Percentiles rank a stretch among this genome's conserved stretches.
phyloP scores from a whole-genome alignment of 176 grass and related monocot species.

The Areca catechu region DNA sequence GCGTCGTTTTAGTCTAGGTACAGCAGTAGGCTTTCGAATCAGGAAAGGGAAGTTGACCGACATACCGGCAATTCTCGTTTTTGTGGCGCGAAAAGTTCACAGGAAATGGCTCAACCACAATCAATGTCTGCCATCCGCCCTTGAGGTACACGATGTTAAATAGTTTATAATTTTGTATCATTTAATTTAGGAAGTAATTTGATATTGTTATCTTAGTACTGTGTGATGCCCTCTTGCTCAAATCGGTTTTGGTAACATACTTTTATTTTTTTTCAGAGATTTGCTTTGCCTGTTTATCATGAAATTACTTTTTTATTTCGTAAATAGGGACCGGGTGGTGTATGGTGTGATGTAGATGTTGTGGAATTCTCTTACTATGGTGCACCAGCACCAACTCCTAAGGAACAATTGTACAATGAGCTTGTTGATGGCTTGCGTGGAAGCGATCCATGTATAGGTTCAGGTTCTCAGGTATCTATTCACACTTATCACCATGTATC shows the following conservation, averaged over 20 bases:
- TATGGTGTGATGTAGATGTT: slow-evolving; percentile 99
- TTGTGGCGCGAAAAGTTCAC: slow-evolving; percentile 90
- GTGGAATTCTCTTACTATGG: slow-evolving; percentile 98
- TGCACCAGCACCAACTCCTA: slow-evolving; percentile 76
- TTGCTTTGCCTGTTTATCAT: too few relatives aligned
- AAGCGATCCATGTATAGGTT: slow-evolving; percentile 85
- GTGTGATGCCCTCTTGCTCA: too few relatives aligned
- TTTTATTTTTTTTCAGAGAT: too few relatives aligned
- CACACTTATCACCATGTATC: neutral
- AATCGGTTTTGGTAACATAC: too few relatives aligned
- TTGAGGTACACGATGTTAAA: slow-evolving; percentile 39
- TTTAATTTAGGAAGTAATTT: too few relatives aligned
- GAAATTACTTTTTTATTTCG: slow-evolving; percentile 26
- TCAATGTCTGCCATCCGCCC: slow-evolving; percentile 77
- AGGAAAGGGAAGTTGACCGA: slow-evolving; percentile 72
- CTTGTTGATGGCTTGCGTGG: slow-evolving; percentile 83
- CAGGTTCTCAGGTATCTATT: slow-evolving; percentile 78
- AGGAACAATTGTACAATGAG: slow-evolving; percentile 79
- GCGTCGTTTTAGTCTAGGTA: slow-evolving; percentile 73
- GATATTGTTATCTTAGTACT: too few relatives aligned
- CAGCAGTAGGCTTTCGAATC: slow-evolving; percentile 88
- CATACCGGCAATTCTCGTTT: slow-evolving; percentile 84
- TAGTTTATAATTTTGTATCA: too few relatives aligned
- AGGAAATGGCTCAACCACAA: slow-evolving; percentile 66
- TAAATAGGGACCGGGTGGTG: slow-evolving; percentile 87